Evolutionary conservation across 768 basidiomycete species (phyloP), one percentile per base, ranked within the genome.

Genomic region (Mycena maculata): DNA sequence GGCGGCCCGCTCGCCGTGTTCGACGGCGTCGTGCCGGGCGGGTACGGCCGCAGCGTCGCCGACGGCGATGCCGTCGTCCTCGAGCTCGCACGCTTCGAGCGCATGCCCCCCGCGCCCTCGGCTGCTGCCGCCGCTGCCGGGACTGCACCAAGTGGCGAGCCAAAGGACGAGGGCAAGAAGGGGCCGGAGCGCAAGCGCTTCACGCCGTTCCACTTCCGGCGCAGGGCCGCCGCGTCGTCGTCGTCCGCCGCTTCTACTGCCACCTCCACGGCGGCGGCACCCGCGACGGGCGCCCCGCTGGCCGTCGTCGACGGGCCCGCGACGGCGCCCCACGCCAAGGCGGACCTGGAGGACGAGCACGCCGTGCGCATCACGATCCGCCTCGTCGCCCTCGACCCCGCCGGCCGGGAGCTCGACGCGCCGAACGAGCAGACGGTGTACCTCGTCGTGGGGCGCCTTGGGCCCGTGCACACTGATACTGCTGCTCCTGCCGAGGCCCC

Each of bases 341-440:
- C 52, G 22, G 80, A 84, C 7, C 82, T 76, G 0, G 81, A 78
- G 33, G 83, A 86, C 23, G 84, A 86, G 30, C 77, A 78, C n/a
- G 84, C 94, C 15, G 90, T 96, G 36, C 87, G 89, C 67, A 86
- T 94, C 20, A 86, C 88, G 22, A 96, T 98, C 70, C 84, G 88
- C 30, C 84, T 98, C 39, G 91, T 90, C 22, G 96, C 94, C 5
- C 81, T 96, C 30, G 94, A 95, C 62, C 90, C 89, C 52, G 85
- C 90, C 36, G 92, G 91, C 64, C 84, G 85, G 68, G 88, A 88
- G 71, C 79, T 96, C 23, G 78, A 86, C 6, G 85, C 87, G 5
- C 84, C 86, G 5, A 98, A 98, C 73, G 92, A 95, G 66, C 96
- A 98, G 76, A 86, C 88, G 36, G 97, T 95, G 0, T 96, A 96